Evolutionary conservation across 192 early-diverging fungal genomes (phyloP).

Genomic region (Geranomyces michiganensis): DNA sequence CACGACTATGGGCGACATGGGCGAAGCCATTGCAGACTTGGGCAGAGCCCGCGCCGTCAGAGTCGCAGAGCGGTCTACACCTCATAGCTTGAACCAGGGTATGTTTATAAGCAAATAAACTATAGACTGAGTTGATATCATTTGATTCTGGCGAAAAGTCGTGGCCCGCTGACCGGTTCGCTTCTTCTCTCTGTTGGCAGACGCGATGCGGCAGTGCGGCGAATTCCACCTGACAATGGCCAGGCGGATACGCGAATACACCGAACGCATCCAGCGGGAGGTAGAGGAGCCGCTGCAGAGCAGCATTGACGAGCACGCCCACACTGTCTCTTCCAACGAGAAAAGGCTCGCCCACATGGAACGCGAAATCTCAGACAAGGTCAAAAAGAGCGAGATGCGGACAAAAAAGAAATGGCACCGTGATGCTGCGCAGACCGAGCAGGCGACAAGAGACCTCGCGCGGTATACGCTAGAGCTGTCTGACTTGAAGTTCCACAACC

Average conservation of each 20-base stretch:
- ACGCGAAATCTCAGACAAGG: conserved; percentile 28
- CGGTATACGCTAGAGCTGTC: conserved; percentile 23
- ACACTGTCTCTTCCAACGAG: conserved; percentile 24
- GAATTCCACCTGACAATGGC: conserved; percentile 30
- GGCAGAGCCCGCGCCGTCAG: conserved; percentile 16
- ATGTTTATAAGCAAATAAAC: no score
- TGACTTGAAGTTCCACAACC: conserved; percentile 25
- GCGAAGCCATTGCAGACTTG: conserved; percentile 26
- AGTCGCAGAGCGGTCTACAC: neutral
- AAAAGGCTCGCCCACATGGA: conserved; percentile 28
- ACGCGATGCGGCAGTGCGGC: conserved; percentile 19
- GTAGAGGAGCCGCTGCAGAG: conserved; percentile 32
- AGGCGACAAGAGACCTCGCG: conserved; percentile 18
- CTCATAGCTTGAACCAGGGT: neutral
- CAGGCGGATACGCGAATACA: conserved; percentile 24
- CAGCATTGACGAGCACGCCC: conserved; percentile 29
- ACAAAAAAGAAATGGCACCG: conserved; percentile 16
- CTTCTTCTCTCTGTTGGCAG: neutral
- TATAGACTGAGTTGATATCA: no score
- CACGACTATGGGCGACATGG: conserved; percentile 17
- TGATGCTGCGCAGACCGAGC: conserved; percentile 15
- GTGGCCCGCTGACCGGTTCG: neutral
- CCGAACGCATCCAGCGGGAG: conserved; percentile 26
- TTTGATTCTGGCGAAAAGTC: neutral
- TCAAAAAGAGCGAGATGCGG: conserved; percentile 28